Conservation (phyloP, 768 basidiomycete species). For the Rhizopogon salebrosus region DNA sequence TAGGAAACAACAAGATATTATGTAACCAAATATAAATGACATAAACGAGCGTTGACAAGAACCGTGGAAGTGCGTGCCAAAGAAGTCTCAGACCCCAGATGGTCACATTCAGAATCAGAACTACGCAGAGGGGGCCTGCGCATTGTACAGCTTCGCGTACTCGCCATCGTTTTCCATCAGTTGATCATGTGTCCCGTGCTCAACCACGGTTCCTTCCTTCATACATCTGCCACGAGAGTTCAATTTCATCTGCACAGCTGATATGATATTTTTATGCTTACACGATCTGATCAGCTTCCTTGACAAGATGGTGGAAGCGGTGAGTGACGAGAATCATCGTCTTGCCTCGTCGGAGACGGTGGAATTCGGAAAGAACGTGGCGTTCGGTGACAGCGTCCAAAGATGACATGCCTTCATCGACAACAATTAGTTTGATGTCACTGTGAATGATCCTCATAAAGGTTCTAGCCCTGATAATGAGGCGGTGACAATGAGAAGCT, state of each 20-base stretch:
- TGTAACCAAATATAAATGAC: too few relatives aligned
- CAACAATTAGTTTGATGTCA: conserved; percentile 41
- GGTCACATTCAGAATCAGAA: neutral
- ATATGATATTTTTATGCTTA: conserved; percentile 22
- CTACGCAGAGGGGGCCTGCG: conserved; percentile 7
- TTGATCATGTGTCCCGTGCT: conserved; percentile 24
- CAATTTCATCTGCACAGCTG: neutral
- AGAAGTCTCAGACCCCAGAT: neutral
- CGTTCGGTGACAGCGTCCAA: conserved; percentile 52
- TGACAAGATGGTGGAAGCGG: conserved; percentile 45
- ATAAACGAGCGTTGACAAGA: neutral
- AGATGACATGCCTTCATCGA: conserved; percentile 57
- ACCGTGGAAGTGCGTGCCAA: neutral
- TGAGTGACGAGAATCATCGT: conserved; percentile 56
- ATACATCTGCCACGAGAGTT: conserved; percentile 20
- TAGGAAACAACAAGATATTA: too few relatives aligned
- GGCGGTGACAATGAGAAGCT: neutral
- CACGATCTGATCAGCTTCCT: conserved; percentile 48
- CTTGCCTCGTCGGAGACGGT: conserved; percentile 35
- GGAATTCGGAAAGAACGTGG: conserved; percentile 37
- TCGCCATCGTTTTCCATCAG: conserved; percentile 18
- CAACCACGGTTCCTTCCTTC: conserved; percentile 27
- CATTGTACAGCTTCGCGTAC: conserved; percentile 24
- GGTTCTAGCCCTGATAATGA: conserved; percentile 34
- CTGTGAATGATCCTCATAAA: conserved; percentile 34